Evolutionary conservation across 1,284 basidiomycete species (phyloP).

Genomic region (Ustilago lituana): DNA sequence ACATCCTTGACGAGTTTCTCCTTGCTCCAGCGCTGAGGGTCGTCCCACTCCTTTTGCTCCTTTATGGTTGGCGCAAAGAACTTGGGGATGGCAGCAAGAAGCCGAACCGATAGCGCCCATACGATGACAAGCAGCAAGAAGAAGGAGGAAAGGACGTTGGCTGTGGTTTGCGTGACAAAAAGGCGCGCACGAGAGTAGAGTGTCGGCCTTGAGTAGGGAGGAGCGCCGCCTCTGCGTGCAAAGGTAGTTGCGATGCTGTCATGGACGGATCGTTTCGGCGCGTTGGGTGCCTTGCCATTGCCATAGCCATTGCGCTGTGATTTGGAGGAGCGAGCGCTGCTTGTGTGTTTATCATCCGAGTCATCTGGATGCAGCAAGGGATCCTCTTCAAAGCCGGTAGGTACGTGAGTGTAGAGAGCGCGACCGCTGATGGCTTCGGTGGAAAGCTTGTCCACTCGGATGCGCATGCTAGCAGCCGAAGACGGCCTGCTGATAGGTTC

Average conservation of each 20-base stretch:
- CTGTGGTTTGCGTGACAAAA: conserved; percentile 69
- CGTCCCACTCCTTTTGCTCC: conserved; percentile 70
- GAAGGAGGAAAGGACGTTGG: conserved; percentile 70
- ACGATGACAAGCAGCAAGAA: conserved; percentile 70
- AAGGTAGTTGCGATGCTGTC: conserved; percentile 38
- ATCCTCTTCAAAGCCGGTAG: conserved; percentile 55
- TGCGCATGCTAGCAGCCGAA: conserved; percentile 57
- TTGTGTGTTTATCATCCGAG: conserved; percentile 11
- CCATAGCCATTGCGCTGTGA: not conserved
- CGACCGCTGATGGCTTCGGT: conserved; percentile 47
- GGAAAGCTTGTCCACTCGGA: conserved; percentile 57
- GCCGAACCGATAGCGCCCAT: conserved; percentile 65
- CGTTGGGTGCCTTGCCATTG: conserved; percentile 11
- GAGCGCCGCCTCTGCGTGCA: conserved; percentile 54
- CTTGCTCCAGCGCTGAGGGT: conserved; percentile 70
- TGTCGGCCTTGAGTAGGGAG: conserved; percentile 50
- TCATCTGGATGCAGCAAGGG: conserved; percentile 40
- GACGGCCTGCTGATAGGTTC: conserved; percentile 52
- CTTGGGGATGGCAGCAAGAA: conserved; percentile 47
- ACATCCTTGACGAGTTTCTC: conserved; percentile 72
- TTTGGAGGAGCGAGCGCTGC: not conserved
- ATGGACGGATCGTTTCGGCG: conserved; percentile 5
- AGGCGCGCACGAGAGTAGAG: conserved; percentile 61
- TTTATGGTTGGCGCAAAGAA: conserved; percentile 21
- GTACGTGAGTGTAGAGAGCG: conserved; percentile 55